Evolutionary conservation across 2,329 filamentous ascomycete genomes (phyloP).

Genomic region (Diaporthe sp.): DNA sequence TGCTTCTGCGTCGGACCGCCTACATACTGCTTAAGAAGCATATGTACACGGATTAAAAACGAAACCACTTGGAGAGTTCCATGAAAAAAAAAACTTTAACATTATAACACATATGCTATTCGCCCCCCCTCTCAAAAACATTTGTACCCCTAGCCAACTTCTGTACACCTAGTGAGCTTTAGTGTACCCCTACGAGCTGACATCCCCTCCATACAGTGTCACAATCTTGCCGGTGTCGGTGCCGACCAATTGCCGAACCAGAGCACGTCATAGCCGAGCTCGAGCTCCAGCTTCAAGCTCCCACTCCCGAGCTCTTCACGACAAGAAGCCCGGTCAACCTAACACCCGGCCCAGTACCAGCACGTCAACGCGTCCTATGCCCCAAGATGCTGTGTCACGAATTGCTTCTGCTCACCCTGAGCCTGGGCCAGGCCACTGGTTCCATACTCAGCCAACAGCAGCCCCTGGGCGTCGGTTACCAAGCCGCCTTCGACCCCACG

Average conservation of each 20-base stretch:
- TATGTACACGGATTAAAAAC: no score
- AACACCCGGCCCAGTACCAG: neutral
- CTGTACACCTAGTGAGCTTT: no score
- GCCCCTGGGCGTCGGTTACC: neutral
- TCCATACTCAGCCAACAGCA: neutral
- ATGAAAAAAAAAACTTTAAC: no score
- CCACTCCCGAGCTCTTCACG: neutral
- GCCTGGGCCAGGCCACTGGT: neutral
- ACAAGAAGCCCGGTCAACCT: neutral
- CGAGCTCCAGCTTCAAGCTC: neutral
- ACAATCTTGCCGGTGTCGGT: neutral
- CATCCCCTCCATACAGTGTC: no score
- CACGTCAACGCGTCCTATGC: no score
- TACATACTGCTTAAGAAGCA: no score
- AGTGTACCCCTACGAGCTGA: no score
- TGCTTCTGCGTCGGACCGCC: no score
- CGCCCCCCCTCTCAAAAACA: no score
- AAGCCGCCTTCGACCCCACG: neutral
- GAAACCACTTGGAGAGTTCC: no score
- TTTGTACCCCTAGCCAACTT: no score
- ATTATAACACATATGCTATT: no score
- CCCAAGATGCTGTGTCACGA: conserved; percentile 16
- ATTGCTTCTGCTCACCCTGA: conserved; percentile 19
- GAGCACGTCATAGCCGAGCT: neutral
- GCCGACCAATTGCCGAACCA: neutral